These are phyloP conservation scores for Fusarium devonianum DNA, from an alignment of 2,329 filamentous ascomycete genomes.

Conservation along the genomic window DNA sequence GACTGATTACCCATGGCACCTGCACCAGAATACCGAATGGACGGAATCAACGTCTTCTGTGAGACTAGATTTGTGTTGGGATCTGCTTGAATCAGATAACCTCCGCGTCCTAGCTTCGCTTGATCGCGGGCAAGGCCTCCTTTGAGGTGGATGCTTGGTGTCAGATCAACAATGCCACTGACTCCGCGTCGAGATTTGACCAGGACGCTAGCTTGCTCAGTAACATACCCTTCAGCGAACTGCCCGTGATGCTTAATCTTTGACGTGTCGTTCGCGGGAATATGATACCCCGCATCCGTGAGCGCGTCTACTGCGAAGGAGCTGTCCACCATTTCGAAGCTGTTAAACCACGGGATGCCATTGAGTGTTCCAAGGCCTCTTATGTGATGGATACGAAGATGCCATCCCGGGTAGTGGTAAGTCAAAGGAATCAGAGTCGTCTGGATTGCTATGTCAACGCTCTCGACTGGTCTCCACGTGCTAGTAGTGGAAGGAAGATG, in stretches of 20 bases:
- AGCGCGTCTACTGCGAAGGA: slow-evolving; percentile 18
- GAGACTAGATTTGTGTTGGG: slow-evolving; percentile 12
- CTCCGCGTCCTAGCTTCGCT: not conserved
- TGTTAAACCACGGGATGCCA: not conserved
- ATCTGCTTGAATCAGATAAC: slow-evolving; percentile 10
- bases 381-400: slow-evolving; percentile 30
- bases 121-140: too few relatives aligned
- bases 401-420: slow-evolving; percentile 37
- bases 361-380: not conserved
- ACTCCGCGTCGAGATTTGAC: slow-evolving; percentile 1
- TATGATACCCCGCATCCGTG: slow-evolving; percentile 1
- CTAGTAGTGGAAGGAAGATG: slow-evolving; percentile 5
- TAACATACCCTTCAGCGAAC: not conserved
- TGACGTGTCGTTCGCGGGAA: not conserved
- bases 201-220: not conserved
- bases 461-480: slow-evolving; percentile 37
- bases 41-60: slow-evolving; percentile 9
- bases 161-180: slow-evolving; percentile 8
- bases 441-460: slow-evolving; percentile 22
- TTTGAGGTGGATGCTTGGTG: too few relatives aligned
- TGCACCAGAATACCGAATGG: not conserved
- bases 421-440: slow-evolving; percentile 33
- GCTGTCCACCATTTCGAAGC: slow-evolving; percentile 7
- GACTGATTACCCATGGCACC: too few relatives aligned
- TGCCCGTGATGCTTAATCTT: not conserved